Evolutionary conservation across 331 rosid genomes (phyloP), one percentile per base, ranked within the genome.

Genomic region (Acacia concinna): DNA sequence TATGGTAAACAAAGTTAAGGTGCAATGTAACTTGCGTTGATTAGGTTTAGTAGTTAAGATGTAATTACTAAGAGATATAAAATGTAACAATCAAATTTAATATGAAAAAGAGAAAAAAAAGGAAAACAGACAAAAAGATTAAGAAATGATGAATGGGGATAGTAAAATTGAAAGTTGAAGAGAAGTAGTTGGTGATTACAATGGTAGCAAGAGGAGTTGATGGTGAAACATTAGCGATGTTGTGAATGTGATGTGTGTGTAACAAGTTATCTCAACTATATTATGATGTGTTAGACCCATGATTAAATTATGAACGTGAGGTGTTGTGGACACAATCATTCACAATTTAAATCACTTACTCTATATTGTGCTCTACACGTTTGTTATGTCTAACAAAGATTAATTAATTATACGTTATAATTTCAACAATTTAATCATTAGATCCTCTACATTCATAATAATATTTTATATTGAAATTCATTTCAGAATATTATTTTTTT

Each of bases 81-180:
- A 40, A 46, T 14, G 82, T 75, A 79, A 57, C 76, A 27, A 65
- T 82, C 84, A 82, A 69, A 73, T 82, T 82, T 66, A 56, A 76
- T 66, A 20, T n/a, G 47, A 35, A 37, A 2, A 64, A 32, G 13
- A n/a, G 25, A n/a, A 66, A 30, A 18, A 35, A 2, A 11, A n/a
- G n/a, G n/a, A 35, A 57, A 57, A 21, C 6, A 2, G n/a, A n/a
- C n/a, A 20, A 21, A 20, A 21, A 74, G 68, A 77, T 66, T 71
- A 38, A 38, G 27, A 31, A 67, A 82, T 14, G 76, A 75, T 65
- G 69, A 68, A 41, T 1, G 9, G 37, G 66, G 10, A n/a, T 82
- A 44, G 65, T 30, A 32, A 17, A 31, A 51, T 27, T 76, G 82
- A 80, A 76, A 75, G 80, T 57, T 71, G 77, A 76, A 54, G 82